Evolutionary conservation across 2,329 filamentous ascomycete genomes (phyloP).

Genomic region (Diplodia corticola): DNA sequence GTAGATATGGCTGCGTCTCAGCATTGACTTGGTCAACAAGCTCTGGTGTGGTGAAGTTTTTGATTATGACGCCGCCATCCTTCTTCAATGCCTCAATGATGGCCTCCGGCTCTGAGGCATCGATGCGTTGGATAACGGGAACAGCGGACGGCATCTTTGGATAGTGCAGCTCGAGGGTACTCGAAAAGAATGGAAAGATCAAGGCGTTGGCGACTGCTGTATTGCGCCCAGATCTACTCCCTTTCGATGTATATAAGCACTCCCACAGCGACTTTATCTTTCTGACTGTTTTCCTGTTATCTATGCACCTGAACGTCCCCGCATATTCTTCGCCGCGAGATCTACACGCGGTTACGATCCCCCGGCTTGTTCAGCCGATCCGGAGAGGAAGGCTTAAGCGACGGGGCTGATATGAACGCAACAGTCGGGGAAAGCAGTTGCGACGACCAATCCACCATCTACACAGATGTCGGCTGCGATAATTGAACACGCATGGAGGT

Average conservation of each 20-base stretch:
- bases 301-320: background rate
- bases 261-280: background rate
- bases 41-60: constrained; percentile 37
- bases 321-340: background rate
- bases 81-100: constrained; percentile 26
- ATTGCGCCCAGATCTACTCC: background rate
- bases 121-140: constrained; percentile 3
- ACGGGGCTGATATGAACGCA: background rate
- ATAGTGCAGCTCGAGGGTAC: background rate
- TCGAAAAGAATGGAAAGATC: background rate
- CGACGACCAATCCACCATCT: background rate
- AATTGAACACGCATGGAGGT: background rate
- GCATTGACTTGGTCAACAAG: constrained; percentile 39
- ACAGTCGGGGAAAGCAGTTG: background rate
- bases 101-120: background rate
- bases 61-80: constrained; percentile 43
- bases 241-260: background rate
- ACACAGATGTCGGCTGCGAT: background rate
- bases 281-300: background rate
- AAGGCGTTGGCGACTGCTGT: background rate
- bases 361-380: background rate
- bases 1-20: constrained; percentile 38
- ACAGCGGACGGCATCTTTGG: constrained; percentile 7
- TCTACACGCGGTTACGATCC: background rate
- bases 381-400: background rate